These are phyloP conservation scores for Saturnispora galanensis DNA, from an alignment of 805 yeast species.

Conservation along the genomic window DNA sequence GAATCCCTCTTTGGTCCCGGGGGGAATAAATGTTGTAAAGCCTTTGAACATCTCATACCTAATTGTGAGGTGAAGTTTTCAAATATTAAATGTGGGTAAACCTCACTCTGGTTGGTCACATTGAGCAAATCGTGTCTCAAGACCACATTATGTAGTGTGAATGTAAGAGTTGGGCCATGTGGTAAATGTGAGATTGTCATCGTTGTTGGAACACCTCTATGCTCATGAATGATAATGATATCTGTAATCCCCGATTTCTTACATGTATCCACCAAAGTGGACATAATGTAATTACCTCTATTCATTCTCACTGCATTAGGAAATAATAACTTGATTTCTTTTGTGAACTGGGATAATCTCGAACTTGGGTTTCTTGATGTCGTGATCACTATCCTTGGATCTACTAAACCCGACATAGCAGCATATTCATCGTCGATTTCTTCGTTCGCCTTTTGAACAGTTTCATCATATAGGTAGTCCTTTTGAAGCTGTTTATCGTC, in stretches of 20 bases:
- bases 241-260: slow-evolving; percentile 71
- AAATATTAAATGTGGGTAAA: slow-evolving; percentile 87
- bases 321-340: slow-evolving; percentile 80
- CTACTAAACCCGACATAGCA: slow-evolving; percentile 75
- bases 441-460: slow-evolving; percentile 35
- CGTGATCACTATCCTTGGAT: slow-evolving; percentile 86
- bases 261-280: slow-evolving; percentile 77
- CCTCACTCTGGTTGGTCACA: slow-evolving; percentile 82
- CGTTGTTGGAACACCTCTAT: slow-evolving; percentile 96
- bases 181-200: slow-evolving; percentile 91
- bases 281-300: slow-evolving; percentile 86
- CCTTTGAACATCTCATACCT: slow-evolving; percentile 72
- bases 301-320: slow-evolving; percentile 85
- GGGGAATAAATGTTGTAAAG: slow-evolving; percentile 85
- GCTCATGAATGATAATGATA: slow-evolving; percentile 81
- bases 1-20: slow-evolving; percentile 92
- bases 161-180: slow-evolving; percentile 93
- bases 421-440: slow-evolving; percentile 86
- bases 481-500: slow-evolving; percentile 76
- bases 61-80: slow-evolving; percentile 76
- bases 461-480: slow-evolving; percentile 81
- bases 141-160: slow-evolving; percentile 89
- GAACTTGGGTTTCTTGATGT: slow-evolving; percentile 89
- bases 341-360: slow-evolving; percentile 79
- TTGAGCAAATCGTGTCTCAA: slow-evolving; percentile 85